Evolutionary conservation across 2,329 filamentous ascomycete genomes (phyloP).

Genomic region (Fusarium sp.): DNA sequence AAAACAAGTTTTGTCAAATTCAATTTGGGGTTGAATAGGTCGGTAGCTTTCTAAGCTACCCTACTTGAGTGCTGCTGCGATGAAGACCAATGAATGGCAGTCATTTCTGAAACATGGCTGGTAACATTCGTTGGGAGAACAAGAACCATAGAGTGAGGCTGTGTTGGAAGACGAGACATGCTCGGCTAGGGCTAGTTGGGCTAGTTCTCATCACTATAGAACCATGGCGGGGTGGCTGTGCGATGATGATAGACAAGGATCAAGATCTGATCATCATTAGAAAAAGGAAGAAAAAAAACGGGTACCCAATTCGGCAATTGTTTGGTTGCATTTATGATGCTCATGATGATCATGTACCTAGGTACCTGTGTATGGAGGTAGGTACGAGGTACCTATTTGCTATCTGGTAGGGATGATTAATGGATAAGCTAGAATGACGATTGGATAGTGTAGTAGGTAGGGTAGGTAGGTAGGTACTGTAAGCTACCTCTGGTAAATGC

Average conservation of each 20-base stretch:
- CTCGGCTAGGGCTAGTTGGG: not conserved
- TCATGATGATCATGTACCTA: not conserved
- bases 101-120: slow-evolving; percentile 22
- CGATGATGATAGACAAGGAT: slow-evolving; percentile 20
- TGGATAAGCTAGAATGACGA: too few species aligned
- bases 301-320: not conserved
- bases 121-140: not conserved
- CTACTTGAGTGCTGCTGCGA: not conserved
- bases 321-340: slow-evolving; percentile 9
- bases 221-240: slow-evolving; percentile 27
- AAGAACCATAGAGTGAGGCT: slow-evolving; percentile 19
- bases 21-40: not conserved
- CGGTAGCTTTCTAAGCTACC: not conserved
- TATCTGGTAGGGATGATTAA: too few species aligned
- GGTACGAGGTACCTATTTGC: too few species aligned
- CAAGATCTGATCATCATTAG: slow-evolving; percentile 1
- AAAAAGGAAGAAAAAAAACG: not conserved
- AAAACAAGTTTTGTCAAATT: not conserved
- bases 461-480: too few species aligned
- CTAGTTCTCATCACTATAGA: not conserved
- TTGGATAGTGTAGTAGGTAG: too few species aligned
- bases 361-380: too few species aligned
- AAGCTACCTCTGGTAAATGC: too few species aligned
- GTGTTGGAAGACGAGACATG: slow-evolving; percentile 23
- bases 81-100: not conserved